A percentile compares a stretch with the other conserved stretches of the same genome.
These are phyloP conservation scores for Thyridium curvatum DNA, from an alignment of 2,329 filamentous ascomycete genomes.

Conservation along the genomic window DNA sequence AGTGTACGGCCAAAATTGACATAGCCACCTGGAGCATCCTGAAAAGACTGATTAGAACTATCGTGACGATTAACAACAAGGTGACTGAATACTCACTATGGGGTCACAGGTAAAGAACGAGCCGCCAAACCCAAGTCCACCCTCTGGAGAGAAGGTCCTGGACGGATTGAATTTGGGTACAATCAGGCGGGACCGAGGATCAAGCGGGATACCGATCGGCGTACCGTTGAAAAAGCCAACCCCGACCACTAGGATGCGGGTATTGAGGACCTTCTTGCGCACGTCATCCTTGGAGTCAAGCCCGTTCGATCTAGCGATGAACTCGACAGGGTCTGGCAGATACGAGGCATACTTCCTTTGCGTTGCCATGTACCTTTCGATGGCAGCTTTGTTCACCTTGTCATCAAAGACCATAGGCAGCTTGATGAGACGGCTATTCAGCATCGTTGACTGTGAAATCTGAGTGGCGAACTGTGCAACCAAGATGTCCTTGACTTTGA, in stretches of 20 bases:
- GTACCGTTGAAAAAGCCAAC: slow-evolving; percentile 24
- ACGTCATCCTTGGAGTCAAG: too few relatives aligned
- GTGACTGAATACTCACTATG: too few relatives aligned
- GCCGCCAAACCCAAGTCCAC: slow-evolving; percentile 29
- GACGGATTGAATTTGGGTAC: slow-evolving; percentile 26
- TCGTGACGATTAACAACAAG: too few relatives aligned
- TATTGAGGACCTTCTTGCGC: slow-evolving; percentile 12
- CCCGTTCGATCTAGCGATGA: slow-evolving; percentile 1
- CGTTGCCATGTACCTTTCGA: slow-evolving; percentile 49
- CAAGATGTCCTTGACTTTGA: too few relatives aligned
- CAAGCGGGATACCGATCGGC: slow-evolving; percentile 8
- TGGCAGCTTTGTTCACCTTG: slow-evolving; percentile 30
- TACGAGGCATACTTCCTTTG: slow-evolving; percentile 50
- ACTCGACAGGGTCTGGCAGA: slow-evolving; percentile 29
- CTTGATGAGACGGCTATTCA: slow-evolving; percentile 9
- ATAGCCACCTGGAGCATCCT: too few relatives aligned
- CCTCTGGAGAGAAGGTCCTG: slow-evolving; percentile 25
- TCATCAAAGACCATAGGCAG: slow-evolving; percentile 16
- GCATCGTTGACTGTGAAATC: too few relatives aligned
- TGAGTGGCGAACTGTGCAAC: too few relatives aligned
- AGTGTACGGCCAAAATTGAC: slow-evolving; percentile 30
- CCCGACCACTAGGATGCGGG: slow-evolving; percentile 11
- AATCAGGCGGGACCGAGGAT: slow-evolving; percentile 14
- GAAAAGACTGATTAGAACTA: too few relatives aligned
- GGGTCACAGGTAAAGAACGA: slow-evolving; percentile 4